A percentile compares a stretch with the other conserved stretches of the same genome.
phyloP scores from a whole-genome alignment of 1,139 yeast species.

The Hansenula sp. region DNA sequence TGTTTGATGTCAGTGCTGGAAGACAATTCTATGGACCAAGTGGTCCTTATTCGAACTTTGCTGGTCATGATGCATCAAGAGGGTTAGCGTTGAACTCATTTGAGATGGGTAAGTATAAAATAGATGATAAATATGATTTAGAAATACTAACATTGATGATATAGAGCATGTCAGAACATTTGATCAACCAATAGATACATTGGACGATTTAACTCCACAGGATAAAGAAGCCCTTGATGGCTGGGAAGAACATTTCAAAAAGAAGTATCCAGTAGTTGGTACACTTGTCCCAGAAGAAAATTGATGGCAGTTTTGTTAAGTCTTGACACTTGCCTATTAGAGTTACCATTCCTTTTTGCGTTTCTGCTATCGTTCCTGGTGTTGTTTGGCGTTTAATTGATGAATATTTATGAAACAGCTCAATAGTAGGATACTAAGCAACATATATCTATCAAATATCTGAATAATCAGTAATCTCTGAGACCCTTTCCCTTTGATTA shows the following conservation, averaged over 20 bases:
- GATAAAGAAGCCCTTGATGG: slow-evolving; percentile 69
- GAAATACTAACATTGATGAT: slow-evolving; percentile 6
- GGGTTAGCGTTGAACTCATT: slow-evolving; percentile 91
- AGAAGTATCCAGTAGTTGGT: slow-evolving; percentile 73
- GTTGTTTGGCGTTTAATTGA: background rate
- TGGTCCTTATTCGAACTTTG: slow-evolving; percentile 93
- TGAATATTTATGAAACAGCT: background rate
- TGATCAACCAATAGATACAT: slow-evolving; percentile 68
- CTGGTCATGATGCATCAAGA: slow-evolving; percentile 94
- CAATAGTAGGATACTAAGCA: too few species aligned
- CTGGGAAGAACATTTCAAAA: slow-evolving; percentile 83
- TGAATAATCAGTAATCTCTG: too few species aligned
- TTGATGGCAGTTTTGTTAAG: background rate
- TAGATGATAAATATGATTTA: slow-evolving; percentile 30
- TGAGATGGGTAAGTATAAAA: slow-evolving; percentile 40
- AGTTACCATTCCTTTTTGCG: too few species aligned
- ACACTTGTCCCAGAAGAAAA: slow-evolving; percentile 32
- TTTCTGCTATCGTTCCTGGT: background rate
- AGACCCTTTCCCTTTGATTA: too few species aligned
- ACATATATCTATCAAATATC: too few species aligned
- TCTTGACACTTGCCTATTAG: too few species aligned
- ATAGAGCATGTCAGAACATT: slow-evolving; percentile 44
- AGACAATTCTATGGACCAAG: slow-evolving; percentile 93
- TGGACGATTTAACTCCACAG: slow-evolving; percentile 54
- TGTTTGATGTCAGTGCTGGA: slow-evolving; percentile 80